phyloP scores from a whole-genome alignment of 2,329 filamentous ascomycete genomes.

The Penicillium sp. region DNA sequence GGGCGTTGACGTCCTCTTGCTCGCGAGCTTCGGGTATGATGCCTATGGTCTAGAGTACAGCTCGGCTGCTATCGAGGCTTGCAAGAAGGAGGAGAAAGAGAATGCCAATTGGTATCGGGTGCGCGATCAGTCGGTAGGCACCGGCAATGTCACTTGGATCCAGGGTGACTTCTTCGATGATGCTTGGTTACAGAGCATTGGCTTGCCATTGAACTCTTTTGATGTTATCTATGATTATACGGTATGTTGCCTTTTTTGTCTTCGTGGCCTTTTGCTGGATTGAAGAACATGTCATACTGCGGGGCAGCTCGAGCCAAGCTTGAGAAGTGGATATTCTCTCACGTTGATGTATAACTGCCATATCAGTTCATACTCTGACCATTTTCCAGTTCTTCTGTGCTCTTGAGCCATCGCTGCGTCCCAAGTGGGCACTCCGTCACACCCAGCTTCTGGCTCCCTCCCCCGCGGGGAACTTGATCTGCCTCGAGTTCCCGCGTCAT shows the following conservation, averaged over 20 bases:
- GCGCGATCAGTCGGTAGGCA: conserved; percentile 36
- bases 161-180: conserved; percentile 49
- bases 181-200: conserved; percentile 41
- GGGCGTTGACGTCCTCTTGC: conserved; percentile 77
- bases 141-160: conserved; percentile 43
- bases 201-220: conserved; percentile 37
- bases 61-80: conserved; percentile 46
- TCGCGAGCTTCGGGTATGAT: conserved; percentile 75
- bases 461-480: conserved; percentile 55
- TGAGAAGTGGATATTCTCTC: not conserved
- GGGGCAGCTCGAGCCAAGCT: not conserved
- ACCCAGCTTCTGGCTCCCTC: conserved; percentile 54
- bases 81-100: conserved; percentile 36
- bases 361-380: conserved; percentile 10
- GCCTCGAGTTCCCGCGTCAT: conserved; percentile 75
- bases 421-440: conserved; percentile 59
- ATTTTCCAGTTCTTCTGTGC: conserved; percentile 61
- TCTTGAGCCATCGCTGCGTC: conserved; percentile 55
- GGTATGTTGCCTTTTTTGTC: conserved; percentile 39
- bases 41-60: conserved; percentile 73
- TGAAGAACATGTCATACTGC: not conserved
- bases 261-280: not conserved
- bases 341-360: not conserved
- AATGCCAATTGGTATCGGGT: conserved; percentile 38
- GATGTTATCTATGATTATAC: conserved; percentile 65